Percentiles rank a stretch among this genome's conserved stretches.
Conservation (phyloP, 176 grass and related monocot genomes). For the Musa acuminata region DNA sequence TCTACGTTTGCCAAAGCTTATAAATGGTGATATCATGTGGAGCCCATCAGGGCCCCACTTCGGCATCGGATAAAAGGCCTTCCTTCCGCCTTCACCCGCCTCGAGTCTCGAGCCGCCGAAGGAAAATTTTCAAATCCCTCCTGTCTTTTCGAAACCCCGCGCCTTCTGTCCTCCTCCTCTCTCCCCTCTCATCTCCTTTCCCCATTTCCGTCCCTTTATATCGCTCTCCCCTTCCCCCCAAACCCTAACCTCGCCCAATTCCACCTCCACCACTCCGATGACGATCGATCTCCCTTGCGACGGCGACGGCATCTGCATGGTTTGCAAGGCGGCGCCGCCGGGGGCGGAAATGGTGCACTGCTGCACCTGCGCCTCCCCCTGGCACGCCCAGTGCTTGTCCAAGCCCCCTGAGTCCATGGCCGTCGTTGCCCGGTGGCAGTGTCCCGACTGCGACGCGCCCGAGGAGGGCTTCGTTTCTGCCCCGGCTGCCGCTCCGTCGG, state of each 20-base stretch:
- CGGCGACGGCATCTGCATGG: constrained; percentile 83
- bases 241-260: constrained; percentile 15
- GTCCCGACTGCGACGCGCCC: constrained; percentile 62
- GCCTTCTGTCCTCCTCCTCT: background rate
- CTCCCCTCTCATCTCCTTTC: background rate
- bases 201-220: background rate
- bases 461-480: background rate
- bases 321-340: constrained; percentile 36
- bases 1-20: no score
- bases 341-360: constrained; percentile 57
- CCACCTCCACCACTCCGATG: background rate
- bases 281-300: constrained; percentile 73
- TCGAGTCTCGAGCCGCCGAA: no score
- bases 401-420: constrained; percentile 40
- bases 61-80: no score
- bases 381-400: constrained; percentile 81
- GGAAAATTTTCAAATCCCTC: constrained; percentile 50
- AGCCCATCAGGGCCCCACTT: no score
- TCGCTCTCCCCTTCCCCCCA: background rate
- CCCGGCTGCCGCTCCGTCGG: background rate
- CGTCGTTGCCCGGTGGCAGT: constrained; percentile 47
- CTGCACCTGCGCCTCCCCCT: constrained; percentile 63
- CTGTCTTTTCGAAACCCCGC: constrained; percentile 21
- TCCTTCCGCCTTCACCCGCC: no score
- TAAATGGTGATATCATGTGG: no score